Evolutionary conservation across 371 early-diverging fungal species (phyloP).

Genomic region (Massospora cicadina): DNA sequence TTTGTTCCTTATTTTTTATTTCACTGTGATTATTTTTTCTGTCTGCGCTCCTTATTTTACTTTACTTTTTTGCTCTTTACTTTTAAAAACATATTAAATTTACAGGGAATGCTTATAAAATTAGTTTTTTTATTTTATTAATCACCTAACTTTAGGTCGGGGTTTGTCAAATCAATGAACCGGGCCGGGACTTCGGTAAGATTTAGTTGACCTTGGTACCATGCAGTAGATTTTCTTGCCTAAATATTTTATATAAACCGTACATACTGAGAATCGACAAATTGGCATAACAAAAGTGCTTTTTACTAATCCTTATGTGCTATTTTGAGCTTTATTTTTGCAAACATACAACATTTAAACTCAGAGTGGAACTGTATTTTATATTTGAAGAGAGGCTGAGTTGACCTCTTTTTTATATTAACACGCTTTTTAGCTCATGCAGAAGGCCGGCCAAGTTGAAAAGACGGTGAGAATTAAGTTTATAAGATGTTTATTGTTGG

Average conservation of each 20-base stretch:
- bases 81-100: neutral
- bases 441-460: constrained; percentile 47
- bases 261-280: too few relatives aligned
- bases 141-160: constrained; percentile 29
- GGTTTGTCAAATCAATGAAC: constrained; percentile 68
- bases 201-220: too few relatives aligned
- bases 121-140: neutral
- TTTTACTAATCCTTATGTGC: constrained; percentile 5
- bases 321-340: neutral
- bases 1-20: neutral
- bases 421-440: constrained; percentile 30
- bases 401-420: neutral
- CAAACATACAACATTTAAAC: neutral
- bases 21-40: neutral
- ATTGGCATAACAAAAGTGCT: constrained; percentile 7
- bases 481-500: neutral
- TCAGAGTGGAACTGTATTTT: too few relatives aligned
- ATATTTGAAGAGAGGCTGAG: too few relatives aligned
- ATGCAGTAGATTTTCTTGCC: too few relatives aligned
- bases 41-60: neutral
- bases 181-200: constrained; percentile 59
- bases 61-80: neutral
- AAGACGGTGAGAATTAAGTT: constrained; percentile 27
- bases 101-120: neutral
- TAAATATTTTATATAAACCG: too few relatives aligned